These are phyloP conservation scores for Yamadazyma kanchanaburiensis DNA, from an alignment of 1,139 yeast species.

Conservation along the genomic window DNA sequence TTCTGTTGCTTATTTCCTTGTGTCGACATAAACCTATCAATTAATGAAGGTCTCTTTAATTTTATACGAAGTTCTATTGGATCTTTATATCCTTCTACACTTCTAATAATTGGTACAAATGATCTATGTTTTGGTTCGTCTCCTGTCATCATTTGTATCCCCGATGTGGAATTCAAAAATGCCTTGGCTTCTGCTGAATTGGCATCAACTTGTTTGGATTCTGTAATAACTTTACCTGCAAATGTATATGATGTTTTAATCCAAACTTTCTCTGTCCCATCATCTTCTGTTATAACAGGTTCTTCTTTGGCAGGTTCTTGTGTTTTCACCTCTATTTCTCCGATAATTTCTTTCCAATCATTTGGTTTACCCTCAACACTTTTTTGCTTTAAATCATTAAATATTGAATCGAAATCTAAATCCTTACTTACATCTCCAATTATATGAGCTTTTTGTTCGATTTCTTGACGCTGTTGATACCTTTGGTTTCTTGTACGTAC, in stretches of 20 bases:
- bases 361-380: constrained; percentile 38
- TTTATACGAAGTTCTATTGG: constrained; percentile 31
- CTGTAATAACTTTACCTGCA: constrained; percentile 82
- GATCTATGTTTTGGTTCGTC: constrained; percentile 17
- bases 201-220: constrained; percentile 71
- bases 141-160: constrained; percentile 9
- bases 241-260: constrained; percentile 79
- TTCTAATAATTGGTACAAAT: constrained; percentile 35
- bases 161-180: constrained; percentile 53
- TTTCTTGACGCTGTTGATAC: constrained; percentile 13
- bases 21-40: constrained; percentile 53
- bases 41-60: constrained; percentile 69
- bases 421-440: constrained; percentile 24
- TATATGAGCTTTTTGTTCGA: constrained; percentile 17
- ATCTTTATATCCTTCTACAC: constrained; percentile 30
- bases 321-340: too few species aligned
- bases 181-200: constrained; percentile 87
- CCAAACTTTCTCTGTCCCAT: constrained; percentile 52
- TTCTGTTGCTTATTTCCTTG: constrained; percentile 49
- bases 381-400: constrained; percentile 23
- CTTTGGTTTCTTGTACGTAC: constrained; percentile 40
- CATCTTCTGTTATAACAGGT: constrained; percentile 3
- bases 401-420: constrained; percentile 35
- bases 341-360: constrained; percentile 7
- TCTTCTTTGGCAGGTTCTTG: too few species aligned